Base-by-base conservation (phyloP, 768 basidiomycete genomes). In the Lactarius pseudohatsudake region DNA sequence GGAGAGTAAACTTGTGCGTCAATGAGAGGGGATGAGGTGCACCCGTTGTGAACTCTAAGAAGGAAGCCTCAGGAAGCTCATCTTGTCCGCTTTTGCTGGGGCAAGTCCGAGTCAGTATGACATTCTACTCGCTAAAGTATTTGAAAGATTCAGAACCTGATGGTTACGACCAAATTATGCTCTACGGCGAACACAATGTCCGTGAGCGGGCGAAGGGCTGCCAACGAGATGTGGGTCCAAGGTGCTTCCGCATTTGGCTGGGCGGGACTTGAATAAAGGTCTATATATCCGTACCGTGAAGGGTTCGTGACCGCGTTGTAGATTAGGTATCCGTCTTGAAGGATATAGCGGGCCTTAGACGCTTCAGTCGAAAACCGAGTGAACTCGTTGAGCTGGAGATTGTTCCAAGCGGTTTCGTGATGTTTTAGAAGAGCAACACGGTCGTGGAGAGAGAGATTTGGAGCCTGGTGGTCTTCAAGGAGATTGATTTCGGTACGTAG, bases 31-130 rank as follows among this genome's bases (percentile, higher is more conserved):
- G 56, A 45, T 66, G 65, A 16, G 22, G 40, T 4, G 38, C 22
- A 18, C 65, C 65, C 4, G 61, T 66, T 15, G 38, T 59, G 40
- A 66, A 66, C 11, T 66, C 57, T 6, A 57, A 43, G 32, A 62
- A 66, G 1, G 61, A 43, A 4, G 45, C 45, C n/a, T 22, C 45
- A 47, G 9, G 18, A 2, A 43, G 3, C 4, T 8, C n/a, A 10
- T 22, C 18, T 4, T 3, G 45, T 22, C 45, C n/a, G 8, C 45
- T n/a, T n/a, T 10, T 47, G n/a, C n/a, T 10, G 45, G 20, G n/a
- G 9, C n/a, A n/a, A 47, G n/a, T 47, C 45, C 4, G 45, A 47
- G 22, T 50, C 18, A 22, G 13, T 59, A 20, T 59, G 57, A 41
- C 26, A 10, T 4, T n/a, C 4, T 38, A 34, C 3, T 13, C 50